These are phyloP conservation scores for Ceratocystis papillata DNA, from an alignment of 2,329 filamentous ascomycete genomes.

Conservation along the genomic window DNA sequence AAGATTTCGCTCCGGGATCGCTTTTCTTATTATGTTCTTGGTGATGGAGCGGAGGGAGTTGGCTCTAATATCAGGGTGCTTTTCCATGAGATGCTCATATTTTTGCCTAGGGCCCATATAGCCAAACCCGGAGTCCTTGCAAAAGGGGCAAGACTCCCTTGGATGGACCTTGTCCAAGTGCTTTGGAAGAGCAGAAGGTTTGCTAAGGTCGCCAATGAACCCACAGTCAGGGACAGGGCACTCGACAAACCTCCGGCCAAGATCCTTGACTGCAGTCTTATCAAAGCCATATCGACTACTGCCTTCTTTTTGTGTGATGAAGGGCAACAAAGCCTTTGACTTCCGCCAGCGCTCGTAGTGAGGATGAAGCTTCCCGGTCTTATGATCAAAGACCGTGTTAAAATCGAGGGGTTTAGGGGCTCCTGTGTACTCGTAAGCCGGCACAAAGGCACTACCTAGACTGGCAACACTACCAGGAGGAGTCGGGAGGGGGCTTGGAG, in stretches of 20 bases:
- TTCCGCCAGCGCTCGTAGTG: constrained; percentile 16
- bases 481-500: background rate
- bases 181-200: constrained; percentile 10
- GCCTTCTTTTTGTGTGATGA: background rate
- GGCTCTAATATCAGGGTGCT: background rate
- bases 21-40: background rate
- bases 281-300: background rate
- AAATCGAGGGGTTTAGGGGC: constrained; percentile 7
- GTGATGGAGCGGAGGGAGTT: background rate
- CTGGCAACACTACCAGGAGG: background rate
- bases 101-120: constrained; percentile 12
- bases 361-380: constrained; percentile 13
- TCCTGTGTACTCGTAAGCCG: constrained; percentile 14
- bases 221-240: constrained; percentile 20
- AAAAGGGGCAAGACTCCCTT: constrained; percentile 5
- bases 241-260: constrained; percentile 8
- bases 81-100: constrained; percentile 4
- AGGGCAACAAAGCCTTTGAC: background rate
- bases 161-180: constrained; percentile 19
- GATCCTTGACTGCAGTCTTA: background rate
- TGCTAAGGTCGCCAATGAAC: constrained; percentile 5
- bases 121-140: constrained; percentile 9
- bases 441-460: constrained; percentile 3
- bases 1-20: background rate
- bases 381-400: constrained; percentile 9